phyloP scores from a whole-genome alignment of 768 basidiomycete species.

The Rhizopogon vesiculosus region DNA sequence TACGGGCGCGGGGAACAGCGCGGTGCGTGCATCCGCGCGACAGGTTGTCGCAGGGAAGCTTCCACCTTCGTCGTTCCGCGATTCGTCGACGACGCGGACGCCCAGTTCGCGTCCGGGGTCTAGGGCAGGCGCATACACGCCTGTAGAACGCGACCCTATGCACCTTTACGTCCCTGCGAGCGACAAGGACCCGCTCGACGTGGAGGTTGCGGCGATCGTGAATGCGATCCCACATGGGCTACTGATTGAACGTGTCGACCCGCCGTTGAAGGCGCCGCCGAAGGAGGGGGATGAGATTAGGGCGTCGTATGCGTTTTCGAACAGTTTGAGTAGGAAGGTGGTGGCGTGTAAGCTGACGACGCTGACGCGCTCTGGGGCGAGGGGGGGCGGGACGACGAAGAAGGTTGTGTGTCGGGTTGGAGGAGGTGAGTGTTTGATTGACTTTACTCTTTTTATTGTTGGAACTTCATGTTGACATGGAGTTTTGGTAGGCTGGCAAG shows the following conservation, averaged over 20 bases:
- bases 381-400: constrained; percentile 48
- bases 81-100: constrained; percentile 47
- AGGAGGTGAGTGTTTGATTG: constrained; percentile 51
- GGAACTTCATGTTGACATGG: not conserved
- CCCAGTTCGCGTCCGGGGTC: constrained; percentile 60
- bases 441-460: not conserved
- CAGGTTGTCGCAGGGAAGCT: constrained; percentile 35
- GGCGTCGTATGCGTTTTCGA: constrained; percentile 82
- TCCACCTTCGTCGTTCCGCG: constrained; percentile 77
- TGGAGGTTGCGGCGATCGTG: constrained; percentile 68
- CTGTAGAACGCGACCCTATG: constrained; percentile 46
- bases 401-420: constrained; percentile 93
- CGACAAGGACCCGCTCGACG: constrained; percentile 75
- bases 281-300: constrained; percentile 75
- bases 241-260: constrained; percentile 75
- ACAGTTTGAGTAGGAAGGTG: constrained; percentile 63
- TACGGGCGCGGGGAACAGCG: constrained; percentile 18
- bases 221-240: constrained; percentile 78
- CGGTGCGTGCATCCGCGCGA: constrained; percentile 35
- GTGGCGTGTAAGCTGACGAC: constrained; percentile 80
- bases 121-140: constrained; percentile 61
- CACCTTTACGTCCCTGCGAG: constrained; percentile 65
- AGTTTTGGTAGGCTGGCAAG: constrained; percentile 62
- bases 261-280: constrained; percentile 60
- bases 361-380: constrained; percentile 55